Base-by-base conservation (phyloP, 2,329 filamentous ascomycete species). In the Hymenoscyphus repandus region DNA sequence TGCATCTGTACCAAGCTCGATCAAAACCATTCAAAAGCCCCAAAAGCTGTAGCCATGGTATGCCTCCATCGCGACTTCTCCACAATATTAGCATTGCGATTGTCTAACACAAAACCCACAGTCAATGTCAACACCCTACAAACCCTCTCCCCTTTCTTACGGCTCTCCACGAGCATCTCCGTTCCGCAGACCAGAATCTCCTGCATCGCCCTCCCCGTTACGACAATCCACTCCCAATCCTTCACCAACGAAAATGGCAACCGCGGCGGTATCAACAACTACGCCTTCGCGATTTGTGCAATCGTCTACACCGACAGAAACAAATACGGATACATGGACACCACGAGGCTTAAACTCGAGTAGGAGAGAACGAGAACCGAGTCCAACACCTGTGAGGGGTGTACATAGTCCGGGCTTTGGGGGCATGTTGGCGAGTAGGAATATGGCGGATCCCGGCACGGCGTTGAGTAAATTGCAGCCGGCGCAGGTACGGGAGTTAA, bases 401-500 rank as follows among this genome's bases (percentile, higher is more conserved):
- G 43, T 51, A 5, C 33, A 34, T 20, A 62, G 59, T 51, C 60
- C 62, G 9, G 58, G 57, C 17, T 62, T 62, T 51, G 63, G 62
- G 27, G 59, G 58, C 3, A 63, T 63, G 52, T 55, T 65, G 17
- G 52, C 49, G 4, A 31, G 53, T 11, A 55, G 56, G 42, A 55
- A 49, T 31, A 49, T 49, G 12, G 52, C 34, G 9, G 59, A 63
- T 50, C 55, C 53, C n/a, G 47, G 47, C 32, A 82, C 77, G 60
- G 75, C 82, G 12, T 73, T 90, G 40, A 83, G 85, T 2, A 85
- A 88, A 63, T 71, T 97, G 38, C 87, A 92, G 34, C 83, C 89
- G 2, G 77, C 88, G 2, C 89, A 96, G 61, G 82, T 96, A 33
- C 83, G 91, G 63, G 88, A 89, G 61, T 80, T 99, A 70, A 82